Base-by-base conservation (phyloP, 352 stramenopile genomes). In the Phytophthora foliorum region DNA sequence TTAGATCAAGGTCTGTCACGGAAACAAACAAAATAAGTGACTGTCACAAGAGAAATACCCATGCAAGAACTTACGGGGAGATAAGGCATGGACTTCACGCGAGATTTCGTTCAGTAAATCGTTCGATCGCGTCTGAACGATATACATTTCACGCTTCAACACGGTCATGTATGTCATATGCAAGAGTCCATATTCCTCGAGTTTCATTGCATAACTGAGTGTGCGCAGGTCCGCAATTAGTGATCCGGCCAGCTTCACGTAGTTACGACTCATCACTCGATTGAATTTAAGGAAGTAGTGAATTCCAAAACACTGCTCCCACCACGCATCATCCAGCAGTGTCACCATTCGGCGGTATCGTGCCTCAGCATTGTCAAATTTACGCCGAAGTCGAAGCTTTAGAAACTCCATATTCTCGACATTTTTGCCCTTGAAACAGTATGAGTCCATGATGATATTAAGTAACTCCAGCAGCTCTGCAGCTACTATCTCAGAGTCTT, bases 371-470 rank as follows among this genome's bases (percentile, higher is more conserved):
- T 67, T 67, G n/a, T 90, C 80, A 45, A 94, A 92, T 57, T 92
- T 92, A 44, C 73, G 82, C 4, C 73, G 58, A 13, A 93, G 66
- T 55, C 88, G 84, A 36, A 91, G 51, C n/a, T 79, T 81, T 3
- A 92, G 57, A 31, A 93, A 90, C 27, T 92, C 81, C 84, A 92
- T 90, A 57, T 88, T 74, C 11, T 92, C 82, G 6, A 90, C 67
- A 67, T 91, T 90, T 72, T 92, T 93, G 77, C 87, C 90, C 59
- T 90, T 90, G 75, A 92, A 93, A 49, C 86, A 93, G 73, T 93
- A 93, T 34, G 86, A 86, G 67, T 93, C 86, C 16, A 93, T 69
- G 41, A 93, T 89, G 54, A 93, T 77, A 54, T 93, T 91, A 29
- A 91, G 70, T 22, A 93, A 46, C 4, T 91, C 83, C 3, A 89